These are phyloP conservation scores for Stemphylium vesicarium DNA, from an alignment of 2,329 filamentous ascomycete species.

Conservation along the genomic window DNA sequence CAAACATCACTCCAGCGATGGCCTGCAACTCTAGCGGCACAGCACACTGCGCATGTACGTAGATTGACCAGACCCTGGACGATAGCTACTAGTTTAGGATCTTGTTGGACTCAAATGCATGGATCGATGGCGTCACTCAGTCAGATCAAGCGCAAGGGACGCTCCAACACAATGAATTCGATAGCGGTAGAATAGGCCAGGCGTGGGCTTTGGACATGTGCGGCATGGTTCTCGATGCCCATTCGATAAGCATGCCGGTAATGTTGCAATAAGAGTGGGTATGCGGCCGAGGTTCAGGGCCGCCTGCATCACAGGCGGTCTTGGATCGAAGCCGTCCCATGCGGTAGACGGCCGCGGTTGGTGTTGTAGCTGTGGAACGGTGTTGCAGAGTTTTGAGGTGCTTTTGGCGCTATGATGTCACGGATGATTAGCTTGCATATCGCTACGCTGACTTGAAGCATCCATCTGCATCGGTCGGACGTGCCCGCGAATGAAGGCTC, in stretches of 20 bases:
- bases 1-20: not conserved
- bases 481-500: slow-evolving; percentile 16
- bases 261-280: slow-evolving; percentile 34
- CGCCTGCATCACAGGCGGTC: slow-evolving; percentile 17
- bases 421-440: slow-evolving; percentile 25
- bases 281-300: slow-evolving; percentile 18
- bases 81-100: slow-evolving; percentile 24
- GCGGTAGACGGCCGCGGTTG: slow-evolving; percentile 39
- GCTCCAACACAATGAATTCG: slow-evolving; percentile 1
- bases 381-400: slow-evolving; percentile 27
- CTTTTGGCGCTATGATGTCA: slow-evolving; percentile 35
- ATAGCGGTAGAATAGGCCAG: slow-evolving; percentile 10
- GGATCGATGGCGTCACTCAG: slow-evolving; percentile 30
- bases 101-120: slow-evolving; percentile 19
- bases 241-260: slow-evolving; percentile 23
- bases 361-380: slow-evolving; percentile 28
- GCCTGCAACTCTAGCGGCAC: slow-evolving; percentile 16
- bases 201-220: slow-evolving; percentile 18
- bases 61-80: slow-evolving; percentile 21
- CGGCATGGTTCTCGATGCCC: slow-evolving; percentile 26
- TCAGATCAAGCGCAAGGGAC: slow-evolving; percentile 13
- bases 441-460: slow-evolving; percentile 17
- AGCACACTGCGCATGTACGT: slow-evolving; percentile 18
- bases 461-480: slow-evolving; percentile 2
- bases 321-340: slow-evolving; percentile 22